Conservation (phyloP, 2,329 filamentous ascomycete genomes). For the Ceratocystis diversiconidia region DNA sequence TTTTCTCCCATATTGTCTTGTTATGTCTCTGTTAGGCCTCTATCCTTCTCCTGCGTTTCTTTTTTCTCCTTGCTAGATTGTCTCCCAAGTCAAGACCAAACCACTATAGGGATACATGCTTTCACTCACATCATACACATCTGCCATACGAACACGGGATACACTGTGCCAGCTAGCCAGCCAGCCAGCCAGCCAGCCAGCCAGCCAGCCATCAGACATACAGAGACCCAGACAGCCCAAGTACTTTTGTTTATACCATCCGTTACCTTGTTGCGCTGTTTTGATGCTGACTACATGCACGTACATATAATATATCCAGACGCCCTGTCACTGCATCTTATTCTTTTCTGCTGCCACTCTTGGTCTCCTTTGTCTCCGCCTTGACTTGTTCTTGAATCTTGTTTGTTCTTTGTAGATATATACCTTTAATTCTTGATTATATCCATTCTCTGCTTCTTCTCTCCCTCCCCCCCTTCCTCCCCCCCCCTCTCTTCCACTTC, state of each 20-base stretch:
- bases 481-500: neutral
- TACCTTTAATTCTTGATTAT: neutral
- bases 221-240: neutral
- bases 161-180: neutral
- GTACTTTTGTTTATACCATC: neutral
- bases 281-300: neutral
- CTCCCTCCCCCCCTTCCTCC: neutral
- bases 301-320: neutral
- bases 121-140: neutral
- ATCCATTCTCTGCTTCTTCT: neutral
- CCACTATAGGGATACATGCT: neutral
- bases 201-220: too few species aligned
- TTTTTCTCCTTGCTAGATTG: too few species aligned
- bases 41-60: neutral
- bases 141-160: neutral
- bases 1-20: too few species aligned
- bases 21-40: too few species aligned
- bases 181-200: too few species aligned
- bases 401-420: neutral
- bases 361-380: neutral
- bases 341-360: neutral
- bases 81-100: neutral
- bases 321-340: neutral
- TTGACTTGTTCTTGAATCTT: neutral
- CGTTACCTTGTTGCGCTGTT: neutral